Base-by-base conservation (phyloP, 2,329 filamentous ascomycete genomes). In the Hymenoscyphus fraxineus region DNA sequence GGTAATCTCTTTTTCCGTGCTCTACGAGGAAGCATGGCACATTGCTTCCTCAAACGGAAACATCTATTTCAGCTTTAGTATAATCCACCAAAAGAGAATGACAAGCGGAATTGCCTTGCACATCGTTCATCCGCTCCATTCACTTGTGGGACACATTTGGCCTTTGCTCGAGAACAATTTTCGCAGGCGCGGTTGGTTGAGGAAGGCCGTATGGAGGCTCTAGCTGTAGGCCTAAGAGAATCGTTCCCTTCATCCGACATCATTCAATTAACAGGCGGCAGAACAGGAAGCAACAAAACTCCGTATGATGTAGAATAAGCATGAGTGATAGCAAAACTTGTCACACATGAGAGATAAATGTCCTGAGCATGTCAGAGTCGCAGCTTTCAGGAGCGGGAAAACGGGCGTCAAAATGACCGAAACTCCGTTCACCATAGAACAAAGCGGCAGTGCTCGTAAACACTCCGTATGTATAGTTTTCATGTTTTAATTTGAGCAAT, bases 21-120 rank as follows among this genome's bases (percentile, higher is more conserved):
- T 15, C 40, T 64, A 22, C 67, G 59, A 35, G 68, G 68, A 7
- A 61, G 47, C 10, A 65, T 47, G 12, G 58, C 40, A 62, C 70
- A 71, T 41, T 70, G 67, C 44, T 70, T 70, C 13, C 66, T 67
- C 56, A 71, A 56, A 54, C 70, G 67, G 39, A 62, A 68, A 55
- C 68, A 69, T 58, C 69, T 71, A 56, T 15, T n/a, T 15, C 7
- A 40, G 12, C 22, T 44, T 64, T 47, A 64, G 39, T 7, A 32
- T 13, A 40, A 19, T 16, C 56, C 15, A 57, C 9, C n/a, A 9
- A 35, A 15, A 38, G 15, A 57, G 1, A 57, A 9, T 5, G 1
- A 38, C 40, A 13, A 35, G 3, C 6, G 12, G 35, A 56, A 13
- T 27, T 19, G 70, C 68, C 68, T 68, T 54, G 64, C 40, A 64